phyloP scores from a whole-genome alignment of 139 green algal species.

The Volvox reticuliferus region DNA sequence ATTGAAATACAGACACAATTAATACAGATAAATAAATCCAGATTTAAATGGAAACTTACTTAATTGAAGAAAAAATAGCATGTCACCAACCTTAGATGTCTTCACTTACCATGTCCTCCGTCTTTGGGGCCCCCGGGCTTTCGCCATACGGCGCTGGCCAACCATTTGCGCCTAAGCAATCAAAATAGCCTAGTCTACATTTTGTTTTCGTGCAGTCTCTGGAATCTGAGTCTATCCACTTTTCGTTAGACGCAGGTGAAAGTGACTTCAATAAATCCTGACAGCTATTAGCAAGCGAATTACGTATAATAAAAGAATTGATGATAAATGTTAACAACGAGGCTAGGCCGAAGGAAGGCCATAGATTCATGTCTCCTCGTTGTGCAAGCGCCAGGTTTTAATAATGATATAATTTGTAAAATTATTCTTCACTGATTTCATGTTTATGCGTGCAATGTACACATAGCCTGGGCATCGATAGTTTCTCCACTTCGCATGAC shows the following conservation, averaged over 20 bases:
- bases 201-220: conserved; percentile 49
- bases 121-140: not conserved
- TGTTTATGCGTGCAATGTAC: too few relatives aligned
- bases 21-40: too few relatives aligned
- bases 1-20: too few relatives aligned
- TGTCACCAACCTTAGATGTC: not conserved
- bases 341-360: not conserved
- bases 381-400: not conserved
- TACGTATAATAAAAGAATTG: not conserved
- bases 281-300: not conserved
- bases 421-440: too few relatives aligned
- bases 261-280: not conserved
- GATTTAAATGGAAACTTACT: not conserved
- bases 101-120: conserved; percentile 8
- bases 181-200: conserved; percentile 12
- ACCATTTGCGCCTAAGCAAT: not conserved
- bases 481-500: too few relatives aligned
- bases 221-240: conserved; percentile 58
- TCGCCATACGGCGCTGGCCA: not conserved
- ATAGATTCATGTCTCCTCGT: not conserved
- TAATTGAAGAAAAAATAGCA: not conserved
- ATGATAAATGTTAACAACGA: too few relatives aligned
- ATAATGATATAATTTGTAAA: not conserved
- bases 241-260: not conserved
- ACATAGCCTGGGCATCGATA: too few relatives aligned